A percentile compares a stretch with the other conserved stretches of the same genome.
phyloP scores from a whole-genome alignment of 2,329 filamentous ascomycete genomes.

The Coniosporium tulheliwenetii region DNA sequence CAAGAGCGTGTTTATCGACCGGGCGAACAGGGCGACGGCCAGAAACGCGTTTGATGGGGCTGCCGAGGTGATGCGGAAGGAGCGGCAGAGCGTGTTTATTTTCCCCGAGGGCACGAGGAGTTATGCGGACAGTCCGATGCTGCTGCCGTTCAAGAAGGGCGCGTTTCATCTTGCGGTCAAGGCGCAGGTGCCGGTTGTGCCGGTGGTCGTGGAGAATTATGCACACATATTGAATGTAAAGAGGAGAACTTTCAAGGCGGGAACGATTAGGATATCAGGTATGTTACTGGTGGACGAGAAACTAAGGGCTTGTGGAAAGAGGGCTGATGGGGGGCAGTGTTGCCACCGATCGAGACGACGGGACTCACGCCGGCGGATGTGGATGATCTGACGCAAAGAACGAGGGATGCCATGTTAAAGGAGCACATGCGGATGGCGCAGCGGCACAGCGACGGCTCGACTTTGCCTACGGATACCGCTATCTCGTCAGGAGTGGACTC shows the following conservation, averaged over 20 bases:
- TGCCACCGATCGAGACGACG: constrained; percentile 66
- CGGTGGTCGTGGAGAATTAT: constrained; percentile 45
- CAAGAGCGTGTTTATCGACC: constrained; percentile 90
- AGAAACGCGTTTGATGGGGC: constrained; percentile 75
- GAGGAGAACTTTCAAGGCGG: constrained; percentile 23
- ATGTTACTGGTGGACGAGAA: neutral
- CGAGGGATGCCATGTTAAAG: constrained; percentile 60
- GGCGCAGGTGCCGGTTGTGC: constrained; percentile 84
- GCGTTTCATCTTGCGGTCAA: constrained; percentile 93
- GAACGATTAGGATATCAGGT: constrained; percentile 36
- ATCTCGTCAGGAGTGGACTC: no score
- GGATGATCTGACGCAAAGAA: constrained; percentile 51
- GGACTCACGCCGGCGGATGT: constrained; percentile 62
- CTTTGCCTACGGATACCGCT: no score
- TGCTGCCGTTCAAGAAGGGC: constrained; percentile 97
- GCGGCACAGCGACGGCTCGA: neutral
- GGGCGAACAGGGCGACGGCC: constrained; percentile 67
- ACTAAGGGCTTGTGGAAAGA: neutral
- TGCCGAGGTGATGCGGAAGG: constrained; percentile 57
- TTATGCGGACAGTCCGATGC: constrained; percentile 63
- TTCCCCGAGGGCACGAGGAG: constrained; percentile 88
- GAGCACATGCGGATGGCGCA: constrained; percentile 29
- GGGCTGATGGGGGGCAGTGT: constrained; percentile 33
- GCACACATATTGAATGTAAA: constrained; percentile 29
- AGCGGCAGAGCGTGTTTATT: constrained; percentile 59